Evolutionary conservation across 305 asterid species (phyloP).

Genomic region (Fraxinus latifolia): DNA sequence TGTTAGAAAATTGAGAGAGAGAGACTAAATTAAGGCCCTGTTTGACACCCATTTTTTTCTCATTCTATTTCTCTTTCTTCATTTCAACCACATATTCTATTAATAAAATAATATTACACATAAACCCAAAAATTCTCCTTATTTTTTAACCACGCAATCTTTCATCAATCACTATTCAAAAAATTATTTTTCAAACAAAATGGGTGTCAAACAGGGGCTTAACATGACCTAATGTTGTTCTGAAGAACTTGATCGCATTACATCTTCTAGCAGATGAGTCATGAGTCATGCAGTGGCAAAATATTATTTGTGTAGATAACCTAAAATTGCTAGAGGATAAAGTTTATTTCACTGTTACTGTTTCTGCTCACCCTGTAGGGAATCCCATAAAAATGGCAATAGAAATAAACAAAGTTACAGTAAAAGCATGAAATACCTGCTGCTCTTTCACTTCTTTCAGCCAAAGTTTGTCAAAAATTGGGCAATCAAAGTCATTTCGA

Average conservation of each 20-base stretch:
- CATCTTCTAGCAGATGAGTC: not conserved
- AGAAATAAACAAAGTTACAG: not conserved
- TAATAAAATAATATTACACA: too few species aligned
- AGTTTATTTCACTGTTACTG: not conserved
- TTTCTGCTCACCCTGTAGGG: not conserved
- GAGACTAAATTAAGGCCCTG: not conserved
- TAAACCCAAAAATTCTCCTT: too few species aligned
- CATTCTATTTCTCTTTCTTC: too few species aligned
- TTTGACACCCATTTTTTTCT: too few species aligned
- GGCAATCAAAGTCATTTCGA: slow-evolving; percentile 33
- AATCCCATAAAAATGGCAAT: not conserved
- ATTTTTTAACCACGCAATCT: too few species aligned
- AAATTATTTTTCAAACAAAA: too few species aligned
- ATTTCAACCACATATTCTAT: too few species aligned
- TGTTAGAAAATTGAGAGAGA: not conserved
- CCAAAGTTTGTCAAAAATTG: slow-evolving; percentile 40
- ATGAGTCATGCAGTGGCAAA: not conserved
- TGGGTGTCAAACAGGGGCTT: too few species aligned
- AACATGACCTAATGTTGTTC: not conserved
- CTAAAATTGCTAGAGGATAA: not conserved
- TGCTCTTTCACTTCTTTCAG: slow-evolving; percentile 36
- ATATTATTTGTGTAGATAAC: not conserved
- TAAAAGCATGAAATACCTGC: slow-evolving; percentile 21
- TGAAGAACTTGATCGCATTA: not conserved
- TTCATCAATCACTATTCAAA: too few species aligned